phyloP scores from a whole-genome alignment of 768 basidiomycete species.

The Rhizopogon vulgaris region DNA sequence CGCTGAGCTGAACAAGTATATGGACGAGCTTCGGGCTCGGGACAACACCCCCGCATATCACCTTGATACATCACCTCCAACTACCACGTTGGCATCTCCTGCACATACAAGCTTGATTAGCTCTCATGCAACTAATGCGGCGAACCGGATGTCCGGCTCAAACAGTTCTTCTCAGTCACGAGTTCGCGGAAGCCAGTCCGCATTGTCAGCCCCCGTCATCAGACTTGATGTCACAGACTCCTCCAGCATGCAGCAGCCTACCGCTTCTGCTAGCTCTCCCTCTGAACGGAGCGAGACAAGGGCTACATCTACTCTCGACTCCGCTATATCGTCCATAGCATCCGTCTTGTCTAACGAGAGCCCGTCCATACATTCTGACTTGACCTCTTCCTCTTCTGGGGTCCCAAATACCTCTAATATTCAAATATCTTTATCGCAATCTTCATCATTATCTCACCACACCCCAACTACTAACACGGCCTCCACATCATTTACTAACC shows the following conservation, averaged over 20 bases:
- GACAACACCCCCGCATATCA: not conserved
- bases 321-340: not conserved
- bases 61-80: not conserved
- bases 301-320: not conserved
- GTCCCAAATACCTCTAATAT: not conserved
- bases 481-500: not conserved
- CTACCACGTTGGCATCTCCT: not conserved
- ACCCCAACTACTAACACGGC: slow-evolving; percentile 5
- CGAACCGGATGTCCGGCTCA: not conserved
- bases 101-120: not conserved
- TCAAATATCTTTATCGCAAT: not conserved
- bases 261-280: not conserved
- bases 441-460: not conserved
- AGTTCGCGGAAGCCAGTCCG: not conserved
- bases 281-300: not conserved
- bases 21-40: not conserved
- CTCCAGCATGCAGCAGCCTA: not conserved
- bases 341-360: not conserved
- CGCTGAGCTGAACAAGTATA: not conserved
- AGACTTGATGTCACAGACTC: not conserved
- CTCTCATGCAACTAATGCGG: not conserved
- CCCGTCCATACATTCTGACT: not conserved
- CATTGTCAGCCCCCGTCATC: not conserved
- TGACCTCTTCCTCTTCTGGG: not conserved
- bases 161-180: not conserved